Evolutionary conservation across 225 moss, liverwort and hornwort species (phyloP), one percentile per base, ranked within the genome.

Genomic region (Physcomitrellopsis africana): DNA sequence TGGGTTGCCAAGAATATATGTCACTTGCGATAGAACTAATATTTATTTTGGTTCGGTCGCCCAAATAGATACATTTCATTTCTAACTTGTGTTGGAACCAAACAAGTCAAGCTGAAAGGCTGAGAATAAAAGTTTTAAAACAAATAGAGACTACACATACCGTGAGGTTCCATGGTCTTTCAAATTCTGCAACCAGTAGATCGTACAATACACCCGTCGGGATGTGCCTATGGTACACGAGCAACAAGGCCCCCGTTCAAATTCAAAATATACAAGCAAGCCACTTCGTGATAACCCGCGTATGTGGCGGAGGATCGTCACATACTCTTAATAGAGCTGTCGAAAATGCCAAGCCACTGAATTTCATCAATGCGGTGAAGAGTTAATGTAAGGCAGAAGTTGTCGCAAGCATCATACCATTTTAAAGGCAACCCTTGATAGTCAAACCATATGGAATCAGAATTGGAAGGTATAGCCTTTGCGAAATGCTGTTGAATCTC

Each of bases 181-280:
- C 92, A 55, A 94, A 92, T 82, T 94, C 96, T 67, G 91, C 91
- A 82, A 93, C 91, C 76, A 97, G 81, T 49, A 97, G 84, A 75
- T 99, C 94, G 80, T 93, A 94, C 46, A 99, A 86, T 58, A 95
- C 97, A 69, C 97, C 97, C n/a, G 92, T 95, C 20, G 97, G 95
- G 59, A 99, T 92, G 79, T 99, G 89, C 97, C 96, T 97, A 89
- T 67, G 66, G 10, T 43, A 70, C 54, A 69, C 43, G 19, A 65
- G 73, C 66, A 70, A 65, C 42, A 60, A 59, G n/a, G 18, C 27
- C 58, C 37, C 57, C 23, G 1, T 43, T 58, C 37, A 70, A 70
- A 43, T 55, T 63, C 67, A 52, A 58, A 69, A 42, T 17, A 60
- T n/a, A n/a, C 57, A 63, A 56, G 54, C 14, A 60, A 74, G 12